Evolutionary conservation across 225 moss, liverwort and hornwort genomes (phyloP).

Genomic region (Pseudoscleropodium purum): DNA sequence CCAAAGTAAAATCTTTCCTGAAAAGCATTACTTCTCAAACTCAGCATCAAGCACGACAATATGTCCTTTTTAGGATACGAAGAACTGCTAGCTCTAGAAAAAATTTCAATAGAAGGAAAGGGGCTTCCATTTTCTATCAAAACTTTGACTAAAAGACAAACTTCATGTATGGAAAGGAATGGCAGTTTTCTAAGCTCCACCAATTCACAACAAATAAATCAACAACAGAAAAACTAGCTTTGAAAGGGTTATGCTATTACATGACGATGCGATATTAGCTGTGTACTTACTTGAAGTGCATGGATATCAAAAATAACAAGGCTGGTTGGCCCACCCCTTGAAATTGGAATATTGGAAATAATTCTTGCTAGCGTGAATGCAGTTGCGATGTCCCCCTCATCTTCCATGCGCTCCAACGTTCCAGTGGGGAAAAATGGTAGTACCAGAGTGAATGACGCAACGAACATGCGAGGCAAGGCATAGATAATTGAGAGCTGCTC

Average conservation of each 20-base stretch:
- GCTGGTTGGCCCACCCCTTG: constrained; percentile 97
- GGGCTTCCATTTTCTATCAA: neutral
- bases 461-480: constrained; percentile 95
- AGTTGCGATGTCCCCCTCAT: constrained; percentile 97
- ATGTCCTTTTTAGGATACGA: neutral
- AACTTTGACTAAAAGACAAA: neutral
- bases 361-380: constrained; percentile 92
- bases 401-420: constrained; percentile 98
- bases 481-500: constrained; percentile 98
- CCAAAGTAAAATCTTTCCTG: constrained; percentile 99
- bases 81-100: neutral
- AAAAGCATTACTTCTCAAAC: neutral
- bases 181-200: neutral
- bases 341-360: constrained; percentile 89
- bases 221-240: neutral
- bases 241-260: neutral
- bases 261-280: neutral
- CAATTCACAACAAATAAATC: neutral
- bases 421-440: constrained; percentile 98
- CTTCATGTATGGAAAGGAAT: neutral
- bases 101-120: neutral
- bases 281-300: constrained; percentile 69
- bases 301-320: constrained; percentile 99
- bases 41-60: constrained; percentile 1
- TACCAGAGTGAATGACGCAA: constrained; percentile 90